These are phyloP conservation scores for Penicillium fuscoglaucum DNA, from an alignment of 2,329 filamentous ascomycete genomes.

Conservation along the genomic window DNA sequence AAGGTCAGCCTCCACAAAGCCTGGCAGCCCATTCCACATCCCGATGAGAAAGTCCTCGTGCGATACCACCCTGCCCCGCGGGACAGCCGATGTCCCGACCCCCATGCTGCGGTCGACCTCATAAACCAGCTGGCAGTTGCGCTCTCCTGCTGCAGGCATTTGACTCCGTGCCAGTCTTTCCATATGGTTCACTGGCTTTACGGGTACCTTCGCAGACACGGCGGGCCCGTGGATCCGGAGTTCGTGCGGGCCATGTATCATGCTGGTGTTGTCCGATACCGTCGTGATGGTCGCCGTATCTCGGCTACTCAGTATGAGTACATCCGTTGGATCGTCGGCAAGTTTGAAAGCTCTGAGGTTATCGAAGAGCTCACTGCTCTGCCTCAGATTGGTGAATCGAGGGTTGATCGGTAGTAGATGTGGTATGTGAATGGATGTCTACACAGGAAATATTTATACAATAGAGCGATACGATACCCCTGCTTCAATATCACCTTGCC, in stretches of 20 bases:
- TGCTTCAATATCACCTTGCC: neutral
- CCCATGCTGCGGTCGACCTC: slow-evolving; percentile 42
- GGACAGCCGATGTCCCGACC: slow-evolving; percentile 30
- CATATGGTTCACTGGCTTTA: slow-evolving; percentile 52
- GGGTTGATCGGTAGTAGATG: slow-evolving; percentile 1
- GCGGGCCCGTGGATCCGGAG: slow-evolving; percentile 44
- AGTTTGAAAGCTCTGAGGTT: slow-evolving; percentile 46
- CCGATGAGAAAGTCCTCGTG: slow-evolving; percentile 29
- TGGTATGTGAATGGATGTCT: neutral
- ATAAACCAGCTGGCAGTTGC: slow-evolving; percentile 49
- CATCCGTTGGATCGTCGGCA: slow-evolving; percentile 46
- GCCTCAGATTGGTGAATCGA: slow-evolving; percentile 20
- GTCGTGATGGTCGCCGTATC: slow-evolving; percentile 39
- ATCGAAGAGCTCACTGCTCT: slow-evolving; percentile 32
- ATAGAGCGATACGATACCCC: slow-evolving; percentile 19
- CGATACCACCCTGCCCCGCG: slow-evolving; percentile 27
- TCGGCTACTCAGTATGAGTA: slow-evolving; percentile 41
- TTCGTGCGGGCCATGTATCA: slow-evolving; percentile 53
- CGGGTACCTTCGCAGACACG: slow-evolving; percentile 44
- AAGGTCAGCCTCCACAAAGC: slow-evolving; percentile 40
- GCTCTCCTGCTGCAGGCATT: slow-evolving; percentile 40
- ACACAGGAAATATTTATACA: slow-evolving; percentile 5
- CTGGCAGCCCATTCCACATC: slow-evolving; percentile 26
- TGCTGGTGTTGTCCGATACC: slow-evolving; percentile 49
- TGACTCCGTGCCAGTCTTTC: slow-evolving; percentile 46